Evolutionary conservation across 495 filamentous ascomycete genomes (phyloP).

Genomic region (Terfezia claveryi): DNA sequence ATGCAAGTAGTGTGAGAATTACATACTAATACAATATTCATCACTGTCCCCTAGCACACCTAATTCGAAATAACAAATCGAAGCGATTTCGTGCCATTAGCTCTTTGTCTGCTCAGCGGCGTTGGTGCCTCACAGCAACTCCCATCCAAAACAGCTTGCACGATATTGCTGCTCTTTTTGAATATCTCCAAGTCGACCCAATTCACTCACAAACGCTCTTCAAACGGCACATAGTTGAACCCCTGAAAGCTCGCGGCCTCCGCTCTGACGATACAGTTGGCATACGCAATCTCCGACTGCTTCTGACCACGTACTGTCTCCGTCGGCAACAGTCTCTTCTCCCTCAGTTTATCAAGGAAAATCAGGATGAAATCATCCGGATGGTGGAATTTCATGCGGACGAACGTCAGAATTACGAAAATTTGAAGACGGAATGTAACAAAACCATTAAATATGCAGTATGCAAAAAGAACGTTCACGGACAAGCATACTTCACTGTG

Average conservation of each 20-base stretch:
- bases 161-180: conserved; percentile 27
- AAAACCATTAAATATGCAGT: no score
- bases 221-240: conserved; percentile 17
- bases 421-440: no score
- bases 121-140: conserved; percentile 31
- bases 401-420: no score
- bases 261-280: no score
- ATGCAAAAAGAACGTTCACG: no score
- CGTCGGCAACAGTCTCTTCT: no score
- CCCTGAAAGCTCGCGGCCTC: conserved; percentile 6
- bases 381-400: no score
- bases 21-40: not conserved
- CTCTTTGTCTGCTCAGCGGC: conserved; percentile 16
- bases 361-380: no score
- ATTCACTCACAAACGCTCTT: conserved; percentile 20
- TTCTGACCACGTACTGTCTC: no score
- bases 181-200: conserved; percentile 25
- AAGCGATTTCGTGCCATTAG: conserved; percentile 17
- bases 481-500: no score
- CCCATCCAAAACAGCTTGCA: conserved; percentile 30
- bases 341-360: no score
- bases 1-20: not conserved
- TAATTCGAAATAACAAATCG: conserved; percentile 20
- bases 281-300: no score
- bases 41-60: conserved; percentile 17